phyloP scores from a whole-genome alignment of 352 stramenopile species.

The Pythium volutum region DNA sequence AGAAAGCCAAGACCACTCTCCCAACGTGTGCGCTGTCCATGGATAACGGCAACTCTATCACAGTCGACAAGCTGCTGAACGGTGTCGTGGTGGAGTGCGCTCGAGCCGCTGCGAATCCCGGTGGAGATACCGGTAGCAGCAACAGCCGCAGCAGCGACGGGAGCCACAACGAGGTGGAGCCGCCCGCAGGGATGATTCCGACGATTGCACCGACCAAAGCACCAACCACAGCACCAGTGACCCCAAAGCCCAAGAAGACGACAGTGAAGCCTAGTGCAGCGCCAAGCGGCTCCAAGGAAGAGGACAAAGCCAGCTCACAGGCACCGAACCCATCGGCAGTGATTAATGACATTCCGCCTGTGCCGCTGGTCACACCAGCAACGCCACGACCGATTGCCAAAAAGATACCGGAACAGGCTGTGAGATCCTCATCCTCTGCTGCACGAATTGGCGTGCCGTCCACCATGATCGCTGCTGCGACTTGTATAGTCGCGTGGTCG shows the following conservation, averaged over 20 bases:
- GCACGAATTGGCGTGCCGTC: background rate
- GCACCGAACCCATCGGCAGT: background rate
- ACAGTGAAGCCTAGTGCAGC: background rate
- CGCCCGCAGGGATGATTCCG: background rate
- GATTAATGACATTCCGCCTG: background rate
- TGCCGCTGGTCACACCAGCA: background rate
- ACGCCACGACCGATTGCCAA: background rate
- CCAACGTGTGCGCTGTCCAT: constrained; percentile 16
- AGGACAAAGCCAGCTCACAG: background rate
- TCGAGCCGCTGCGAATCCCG: background rate
- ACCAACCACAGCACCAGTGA: background rate
- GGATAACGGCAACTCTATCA: constrained; percentile 21
- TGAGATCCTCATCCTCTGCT: background rate
- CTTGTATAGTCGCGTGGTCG: too few relatives aligned
- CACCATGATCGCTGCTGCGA: background rate
- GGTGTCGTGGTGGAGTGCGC: constrained; percentile 15
- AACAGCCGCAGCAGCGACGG: background rate
- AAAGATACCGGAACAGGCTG: background rate
- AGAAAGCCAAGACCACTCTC: background rate
- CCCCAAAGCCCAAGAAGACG: background rate
- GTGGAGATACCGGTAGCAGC: background rate
- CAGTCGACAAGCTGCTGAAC: constrained; percentile 14
- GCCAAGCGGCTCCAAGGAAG: background rate
- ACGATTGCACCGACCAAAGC: background rate
- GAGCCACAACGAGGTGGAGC: too few relatives aligned